Evolutionary conservation across 1,284 basidiomycete species (phyloP).

Genomic region (Takashimella koratensis): DNA sequence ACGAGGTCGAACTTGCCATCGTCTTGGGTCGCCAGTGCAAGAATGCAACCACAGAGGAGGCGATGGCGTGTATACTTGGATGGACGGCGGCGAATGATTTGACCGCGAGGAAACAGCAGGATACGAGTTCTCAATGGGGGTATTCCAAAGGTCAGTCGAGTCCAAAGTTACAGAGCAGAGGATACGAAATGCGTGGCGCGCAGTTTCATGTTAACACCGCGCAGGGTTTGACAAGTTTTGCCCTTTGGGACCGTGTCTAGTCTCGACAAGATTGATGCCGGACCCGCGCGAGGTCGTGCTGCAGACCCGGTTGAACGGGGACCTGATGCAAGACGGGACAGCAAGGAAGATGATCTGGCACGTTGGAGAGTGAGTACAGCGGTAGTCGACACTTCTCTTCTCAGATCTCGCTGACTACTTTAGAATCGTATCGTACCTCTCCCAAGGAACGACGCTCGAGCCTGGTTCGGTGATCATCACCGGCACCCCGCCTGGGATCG

Average conservation of each 20-base stretch:
- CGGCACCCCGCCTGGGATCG: constrained; percentile 67
- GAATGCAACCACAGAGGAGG: constrained; percentile 69
- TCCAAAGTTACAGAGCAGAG: too few species aligned
- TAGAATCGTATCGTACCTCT: constrained; percentile 62
- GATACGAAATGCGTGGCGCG: too few species aligned
- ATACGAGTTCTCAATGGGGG: constrained; percentile 68
- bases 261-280: constrained; percentile 60
- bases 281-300: constrained; percentile 68
- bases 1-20: constrained; percentile 81
- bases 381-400: too few species aligned
- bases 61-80: constrained; percentile 66
- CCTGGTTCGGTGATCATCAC: constrained; percentile 77
- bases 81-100: constrained; percentile 79
- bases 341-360: constrained; percentile 51
- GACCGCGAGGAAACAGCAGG: constrained; percentile 65
- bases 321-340: constrained; percentile 66
- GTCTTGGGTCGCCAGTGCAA: constrained; percentile 77
- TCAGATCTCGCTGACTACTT: too few species aligned
- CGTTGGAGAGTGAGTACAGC: constrained; percentile 22
- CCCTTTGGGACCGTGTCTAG: constrained; percentile 71
- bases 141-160: constrained; percentile 73
- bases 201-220: constrained; percentile 66
- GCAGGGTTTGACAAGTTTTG: constrained; percentile 38
- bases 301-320: constrained; percentile 65
- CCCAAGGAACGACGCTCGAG: constrained; percentile 76